A percentile compares a stretch with the other conserved stretches of the same genome.
Conservation (phyloP, 73 alveolate genomes). For the Blepharisma stoltei region DNA sequence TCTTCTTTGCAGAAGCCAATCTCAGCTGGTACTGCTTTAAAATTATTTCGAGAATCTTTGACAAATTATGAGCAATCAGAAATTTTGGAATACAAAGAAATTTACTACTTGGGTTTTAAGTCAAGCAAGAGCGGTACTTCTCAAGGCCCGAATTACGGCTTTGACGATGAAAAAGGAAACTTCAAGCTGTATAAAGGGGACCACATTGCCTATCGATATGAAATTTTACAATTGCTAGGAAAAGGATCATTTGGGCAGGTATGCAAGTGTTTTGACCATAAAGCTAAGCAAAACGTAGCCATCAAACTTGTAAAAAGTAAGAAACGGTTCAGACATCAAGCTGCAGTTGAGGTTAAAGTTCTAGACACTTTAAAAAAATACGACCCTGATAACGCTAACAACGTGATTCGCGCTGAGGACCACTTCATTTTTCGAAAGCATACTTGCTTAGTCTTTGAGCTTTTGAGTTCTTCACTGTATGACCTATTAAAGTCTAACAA, state of each 20-base stretch:
- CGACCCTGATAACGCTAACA: slow-evolving; percentile 56
- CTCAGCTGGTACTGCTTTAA: slow-evolving; percentile 8
- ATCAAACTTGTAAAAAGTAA: slow-evolving; percentile 51
- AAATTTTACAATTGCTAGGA: slow-evolving; percentile 43
- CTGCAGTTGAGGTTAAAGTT: slow-evolving; percentile 65
- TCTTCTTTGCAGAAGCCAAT: background rate
- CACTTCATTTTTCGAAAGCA: slow-evolving; percentile 58
- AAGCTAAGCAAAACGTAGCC: slow-evolving; percentile 37
- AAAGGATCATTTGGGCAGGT: slow-evolving; percentile 59
- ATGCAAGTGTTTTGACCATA: slow-evolving; percentile 50
- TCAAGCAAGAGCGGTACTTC: background rate
- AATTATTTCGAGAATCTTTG: slow-evolving; percentile 1
- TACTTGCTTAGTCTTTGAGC: slow-evolving; percentile 69
- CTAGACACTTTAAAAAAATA: slow-evolving; percentile 51
- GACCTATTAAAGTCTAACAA: slow-evolving; percentile 70
- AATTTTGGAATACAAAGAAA: slow-evolving; percentile 48
- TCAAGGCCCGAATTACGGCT: no score
- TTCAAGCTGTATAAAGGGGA: no score
- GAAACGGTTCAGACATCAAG: slow-evolving; percentile 63
- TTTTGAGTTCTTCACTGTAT: slow-evolving; percentile 63
- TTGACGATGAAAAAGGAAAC: no score
- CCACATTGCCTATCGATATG: slow-evolving; percentile 13
- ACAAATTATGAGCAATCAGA: slow-evolving; percentile 65
- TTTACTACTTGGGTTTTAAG: slow-evolving; percentile 45
- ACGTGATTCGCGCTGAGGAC: slow-evolving; percentile 60